phyloP scores from a whole-genome alignment of 2,329 filamentous ascomycete species.

The Ramichloridium luteum region DNA sequence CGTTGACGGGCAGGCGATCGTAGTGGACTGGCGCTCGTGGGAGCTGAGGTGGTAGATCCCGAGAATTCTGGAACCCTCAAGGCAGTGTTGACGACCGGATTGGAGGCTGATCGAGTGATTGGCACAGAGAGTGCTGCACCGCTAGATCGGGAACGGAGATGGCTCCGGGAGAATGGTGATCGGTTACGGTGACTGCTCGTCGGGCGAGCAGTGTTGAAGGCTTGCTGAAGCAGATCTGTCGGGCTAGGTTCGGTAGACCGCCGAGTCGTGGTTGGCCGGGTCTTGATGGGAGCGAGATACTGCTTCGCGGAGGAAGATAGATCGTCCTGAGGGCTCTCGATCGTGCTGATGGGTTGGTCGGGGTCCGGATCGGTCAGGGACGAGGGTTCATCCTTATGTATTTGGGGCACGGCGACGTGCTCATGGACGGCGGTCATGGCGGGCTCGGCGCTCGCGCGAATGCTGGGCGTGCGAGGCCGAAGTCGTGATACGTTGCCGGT shows the following conservation, averaged over 20 bases:
- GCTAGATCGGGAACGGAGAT: conserved; percentile 35
- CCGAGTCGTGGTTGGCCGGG: conserved; percentile 16
- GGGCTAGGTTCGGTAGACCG: conserved; percentile 29
- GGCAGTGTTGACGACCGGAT: conserved; percentile 30
- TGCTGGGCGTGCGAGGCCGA: too few species aligned
- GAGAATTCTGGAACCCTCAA: conserved; percentile 16
- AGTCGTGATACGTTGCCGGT: too few species aligned
- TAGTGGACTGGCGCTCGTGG: conserved; percentile 22
- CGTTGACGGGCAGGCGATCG: conserved; percentile 33
- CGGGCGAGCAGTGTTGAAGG: conserved; percentile 18
- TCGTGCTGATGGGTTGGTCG: too few species aligned
- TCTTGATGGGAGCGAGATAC: too few species aligned
- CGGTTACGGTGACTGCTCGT: conserved; percentile 30
- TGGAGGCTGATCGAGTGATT: conserved; percentile 35
- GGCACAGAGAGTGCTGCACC: conserved; percentile 29
- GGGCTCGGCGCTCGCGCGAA: too few species aligned
- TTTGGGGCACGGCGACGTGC: too few species aligned
- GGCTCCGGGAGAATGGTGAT: conserved; percentile 35
- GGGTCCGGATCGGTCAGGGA: too few species aligned
- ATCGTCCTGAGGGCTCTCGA: too few species aligned
- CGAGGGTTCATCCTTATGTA: too few species aligned
- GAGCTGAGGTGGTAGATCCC: conserved; percentile 22
- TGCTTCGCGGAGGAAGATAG: too few species aligned
- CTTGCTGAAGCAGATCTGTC: conserved; percentile 17
- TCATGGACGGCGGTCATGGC: too few species aligned